These are phyloP conservation scores for Polyporus tsugae DNA, from an alignment of 1,284 basidiomycete species.

Conservation along the genomic window DNA sequence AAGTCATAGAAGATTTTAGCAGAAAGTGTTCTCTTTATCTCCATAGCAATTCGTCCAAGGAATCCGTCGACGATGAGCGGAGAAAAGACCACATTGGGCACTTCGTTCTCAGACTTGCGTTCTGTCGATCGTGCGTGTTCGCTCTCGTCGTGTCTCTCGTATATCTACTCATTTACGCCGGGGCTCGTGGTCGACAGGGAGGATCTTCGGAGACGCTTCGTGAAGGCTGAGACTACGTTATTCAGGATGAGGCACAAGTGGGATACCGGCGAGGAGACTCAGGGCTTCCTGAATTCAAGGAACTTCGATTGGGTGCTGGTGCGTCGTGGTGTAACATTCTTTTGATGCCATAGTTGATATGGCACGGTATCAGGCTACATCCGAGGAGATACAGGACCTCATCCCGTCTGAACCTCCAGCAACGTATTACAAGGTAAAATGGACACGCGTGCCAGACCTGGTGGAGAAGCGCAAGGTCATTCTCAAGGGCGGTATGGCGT, in stretches of 20 bases:
- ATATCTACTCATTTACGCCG: not conserved
- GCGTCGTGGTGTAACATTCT: slow-evolving; percentile 31
- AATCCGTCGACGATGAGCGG: slow-evolving; percentile 70
- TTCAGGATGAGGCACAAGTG: slow-evolving; percentile 88
- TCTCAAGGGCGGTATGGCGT: slow-evolving; percentile 87
- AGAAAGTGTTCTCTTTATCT: slow-evolving; percentile 80
- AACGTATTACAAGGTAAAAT: slow-evolving; percentile 80
- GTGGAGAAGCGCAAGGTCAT: slow-evolving; percentile 88
- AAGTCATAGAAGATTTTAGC: slow-evolving; percentile 66
- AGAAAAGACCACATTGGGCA: slow-evolving; percentile 92
- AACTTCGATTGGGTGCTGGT: slow-evolving; percentile 85
- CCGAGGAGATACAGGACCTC: slow-evolving; percentile 24
- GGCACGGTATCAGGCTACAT: slow-evolving; percentile 14
- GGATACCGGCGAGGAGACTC: slow-evolving; percentile 69
- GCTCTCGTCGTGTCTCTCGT: not conserved
- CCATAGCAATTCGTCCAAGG: slow-evolving; percentile 62
- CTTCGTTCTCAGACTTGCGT: slow-evolving; percentile 94
- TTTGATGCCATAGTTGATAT: not conserved
- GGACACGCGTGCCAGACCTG: slow-evolving; percentile 95
- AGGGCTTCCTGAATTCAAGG: slow-evolving; percentile 78
- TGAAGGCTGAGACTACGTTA: slow-evolving; percentile 88
- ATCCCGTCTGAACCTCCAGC: slow-evolving; percentile 49
- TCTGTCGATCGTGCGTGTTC: slow-evolving; percentile 89
- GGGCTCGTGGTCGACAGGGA: slow-evolving; percentile 61
- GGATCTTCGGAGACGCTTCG: slow-evolving; percentile 89